A percentile compares a stretch with the other conserved stretches of the same genome.
Conservation (phyloP, 2,329 filamentous ascomycete species). For the Epichloe sibirici region DNA sequence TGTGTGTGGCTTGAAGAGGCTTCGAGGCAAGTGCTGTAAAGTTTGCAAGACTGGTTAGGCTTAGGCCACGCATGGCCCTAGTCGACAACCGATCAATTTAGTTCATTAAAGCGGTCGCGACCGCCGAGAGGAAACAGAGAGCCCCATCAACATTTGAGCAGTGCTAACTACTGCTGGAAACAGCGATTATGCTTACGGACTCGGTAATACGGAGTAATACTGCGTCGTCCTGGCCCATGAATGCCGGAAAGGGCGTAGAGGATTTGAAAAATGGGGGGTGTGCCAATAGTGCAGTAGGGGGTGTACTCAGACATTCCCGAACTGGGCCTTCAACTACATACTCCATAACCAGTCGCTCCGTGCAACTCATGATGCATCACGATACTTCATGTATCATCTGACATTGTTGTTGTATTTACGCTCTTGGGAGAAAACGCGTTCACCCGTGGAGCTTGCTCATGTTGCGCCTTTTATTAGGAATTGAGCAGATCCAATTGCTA, state of each 20-base stretch:
- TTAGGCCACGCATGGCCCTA: neutral
- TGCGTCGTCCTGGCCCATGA: neutral
- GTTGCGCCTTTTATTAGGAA: too few species aligned
- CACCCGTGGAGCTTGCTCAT: too few species aligned
- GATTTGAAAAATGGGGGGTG: neutral
- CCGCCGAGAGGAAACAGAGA: neutral
- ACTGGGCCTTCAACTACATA: too few species aligned
- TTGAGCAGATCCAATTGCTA: too few species aligned
- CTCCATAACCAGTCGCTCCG: too few species aligned
- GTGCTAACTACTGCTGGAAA: neutral
- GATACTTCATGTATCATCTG: too few species aligned
- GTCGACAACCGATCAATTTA: neutral
- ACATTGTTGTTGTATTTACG: too few species aligned
- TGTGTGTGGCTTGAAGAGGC: constrained; percentile 1
- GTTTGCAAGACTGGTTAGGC: neutral
- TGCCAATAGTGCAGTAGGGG: neutral
- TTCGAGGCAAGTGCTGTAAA: neutral
- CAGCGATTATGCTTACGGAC: constrained; percentile 1
- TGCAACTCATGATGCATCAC: too few species aligned
- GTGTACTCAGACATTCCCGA: too few species aligned
- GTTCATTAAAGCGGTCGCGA: neutral
- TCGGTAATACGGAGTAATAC: constrained; percentile 4
- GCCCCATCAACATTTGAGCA: too few species aligned
- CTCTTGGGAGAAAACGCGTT: too few species aligned
- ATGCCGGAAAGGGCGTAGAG: constrained; percentile 6